Percentiles rank a stretch among this genome's conserved stretches.
Evolutionary conservation across 140 eudicot genomes (phyloP).

Genomic region (Cichorium intybus): DNA sequence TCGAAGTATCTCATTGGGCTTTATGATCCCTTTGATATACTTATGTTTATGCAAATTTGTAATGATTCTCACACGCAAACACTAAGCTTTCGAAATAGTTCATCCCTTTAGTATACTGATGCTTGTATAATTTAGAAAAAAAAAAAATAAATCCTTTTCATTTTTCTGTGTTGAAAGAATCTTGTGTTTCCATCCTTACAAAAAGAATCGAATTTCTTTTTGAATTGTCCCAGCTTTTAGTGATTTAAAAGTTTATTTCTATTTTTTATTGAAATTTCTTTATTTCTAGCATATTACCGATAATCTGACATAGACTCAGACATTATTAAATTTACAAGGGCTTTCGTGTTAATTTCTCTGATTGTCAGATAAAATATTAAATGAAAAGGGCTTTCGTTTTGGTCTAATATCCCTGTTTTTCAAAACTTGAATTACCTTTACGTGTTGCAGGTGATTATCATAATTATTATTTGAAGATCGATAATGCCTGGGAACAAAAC

Average conservation of each 20-base stretch:
- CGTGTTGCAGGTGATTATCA: conserved; percentile 34
- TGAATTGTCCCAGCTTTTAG: not conserved
- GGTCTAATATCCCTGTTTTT: not conserved
- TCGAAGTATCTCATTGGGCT: conserved; percentile 1
- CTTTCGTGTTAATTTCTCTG: not conserved
- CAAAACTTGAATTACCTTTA: not conserved
- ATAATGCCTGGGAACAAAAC: conserved; percentile 59
- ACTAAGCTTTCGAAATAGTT: not conserved
- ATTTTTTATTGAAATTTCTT: not conserved
- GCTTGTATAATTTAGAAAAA: not conserved
- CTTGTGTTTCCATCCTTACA: conserved; percentile 7
- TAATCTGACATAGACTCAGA: not conserved
- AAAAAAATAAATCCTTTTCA: too few relatives aligned
- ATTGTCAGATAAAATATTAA: not conserved
- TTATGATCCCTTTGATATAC: conserved; percentile 5
- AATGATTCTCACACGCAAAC: conserved; percentile 1
- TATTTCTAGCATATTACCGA: not conserved
- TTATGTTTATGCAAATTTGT: not conserved
- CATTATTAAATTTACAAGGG: not conserved
- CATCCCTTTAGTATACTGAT: not conserved
- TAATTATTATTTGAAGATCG: conserved; percentile 20
- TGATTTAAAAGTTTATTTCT: not conserved
- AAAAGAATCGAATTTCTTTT: conserved; percentile 9
- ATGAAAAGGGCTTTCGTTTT: not conserved
- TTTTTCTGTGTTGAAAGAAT: conserved; percentile 15